Evolutionary conservation across 2,329 filamentous ascomycete species (phyloP).

Genomic region (Scedosporium aurantiacum): DNA sequence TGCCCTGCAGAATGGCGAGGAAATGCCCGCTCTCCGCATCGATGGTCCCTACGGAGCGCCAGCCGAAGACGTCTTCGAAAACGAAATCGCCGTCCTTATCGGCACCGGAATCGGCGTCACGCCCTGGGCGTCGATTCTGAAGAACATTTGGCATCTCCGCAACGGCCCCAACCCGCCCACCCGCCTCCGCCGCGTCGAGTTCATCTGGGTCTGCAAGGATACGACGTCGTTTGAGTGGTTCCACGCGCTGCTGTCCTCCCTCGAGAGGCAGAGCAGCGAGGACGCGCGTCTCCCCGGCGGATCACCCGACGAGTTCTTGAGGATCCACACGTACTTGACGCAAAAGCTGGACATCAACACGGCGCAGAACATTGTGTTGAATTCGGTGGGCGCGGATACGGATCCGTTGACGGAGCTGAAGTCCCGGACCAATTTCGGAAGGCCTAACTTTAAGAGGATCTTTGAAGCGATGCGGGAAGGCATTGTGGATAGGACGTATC

Average conservation of each 20-base stretch:
- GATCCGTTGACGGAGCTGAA: conserved; percentile 78
- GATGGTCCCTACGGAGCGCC: conserved; percentile 85
- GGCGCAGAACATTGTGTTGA: conserved; percentile 79
- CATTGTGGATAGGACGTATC: conserved; percentile 64
- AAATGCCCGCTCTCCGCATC: conserved; percentile 70
- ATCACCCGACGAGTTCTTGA: conserved; percentile 62
- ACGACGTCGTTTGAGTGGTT: conserved; percentile 90
- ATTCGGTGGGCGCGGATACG: conserved; percentile 69
- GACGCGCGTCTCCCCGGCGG: conserved; percentile 46
- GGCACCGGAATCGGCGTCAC: conserved; percentile 70
- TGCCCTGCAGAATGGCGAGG: conserved; percentile 69
- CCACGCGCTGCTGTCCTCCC: conserved; percentile 69
- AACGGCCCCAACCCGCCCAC: conserved; percentile 68
- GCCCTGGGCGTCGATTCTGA: conserved; percentile 65
- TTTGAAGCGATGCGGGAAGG: conserved; percentile 70
- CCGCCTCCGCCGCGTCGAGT: conserved; percentile 75
- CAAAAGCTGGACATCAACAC: conserved; percentile 75
- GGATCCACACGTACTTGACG: conserved; percentile 85
- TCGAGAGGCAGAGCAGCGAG: conserved; percentile 63
- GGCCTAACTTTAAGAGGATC: conserved; percentile 67
- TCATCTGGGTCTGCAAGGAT: conserved; percentile 88
- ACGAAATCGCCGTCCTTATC: conserved; percentile 68
- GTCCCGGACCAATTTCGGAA: conserved; percentile 76
- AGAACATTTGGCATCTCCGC: conserved; percentile 87
- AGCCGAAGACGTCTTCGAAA: conserved; percentile 85